Percentiles rank a stretch among this genome's conserved stretches.
Conservation (phyloP, 2,329 filamentous ascomycete species). For the Fusarium sp. region DNA sequence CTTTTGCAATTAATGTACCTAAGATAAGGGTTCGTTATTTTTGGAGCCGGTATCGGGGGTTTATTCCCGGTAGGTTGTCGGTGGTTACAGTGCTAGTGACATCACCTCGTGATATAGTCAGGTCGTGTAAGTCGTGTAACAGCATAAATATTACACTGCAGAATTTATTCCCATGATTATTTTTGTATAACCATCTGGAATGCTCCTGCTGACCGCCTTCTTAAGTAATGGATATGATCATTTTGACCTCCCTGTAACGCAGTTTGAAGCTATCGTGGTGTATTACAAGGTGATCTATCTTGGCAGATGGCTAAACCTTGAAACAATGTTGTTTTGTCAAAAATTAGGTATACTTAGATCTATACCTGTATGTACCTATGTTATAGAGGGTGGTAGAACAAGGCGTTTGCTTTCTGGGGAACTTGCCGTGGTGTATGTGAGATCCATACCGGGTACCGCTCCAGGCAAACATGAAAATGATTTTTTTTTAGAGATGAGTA, state of each 20-base stretch:
- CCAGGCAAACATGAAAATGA: not conserved
- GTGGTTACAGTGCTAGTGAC: slow-evolving; percentile 1
- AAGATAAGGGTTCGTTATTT: slow-evolving; percentile 26
- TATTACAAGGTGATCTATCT: not conserved
- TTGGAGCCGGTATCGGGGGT: slow-evolving; percentile 26
- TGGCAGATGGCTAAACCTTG: not conserved
- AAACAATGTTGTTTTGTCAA: not conserved
- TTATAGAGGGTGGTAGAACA: not conserved
- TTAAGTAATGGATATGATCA: not conserved
- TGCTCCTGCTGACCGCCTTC: not conserved
- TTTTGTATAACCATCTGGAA: not conserved
- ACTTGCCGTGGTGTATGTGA: not conserved
- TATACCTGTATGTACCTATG: not conserved
- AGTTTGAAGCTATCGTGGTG: not conserved
- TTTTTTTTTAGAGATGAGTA: not conserved
- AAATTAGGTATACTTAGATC: no score
- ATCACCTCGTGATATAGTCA: slow-evolving; percentile 10
- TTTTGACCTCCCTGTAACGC: not conserved
- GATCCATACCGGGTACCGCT: not conserved
- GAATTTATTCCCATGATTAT: not conserved
- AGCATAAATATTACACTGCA: not conserved
- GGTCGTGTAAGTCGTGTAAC: slow-evolving; percentile 5
- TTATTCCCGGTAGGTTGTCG: slow-evolving; percentile 15
- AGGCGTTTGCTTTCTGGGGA: not conserved
- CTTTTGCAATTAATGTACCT: slow-evolving; percentile 21